phyloP scores from a whole-genome alignment of 306 rosid species.

The Malus asiatica region DNA sequence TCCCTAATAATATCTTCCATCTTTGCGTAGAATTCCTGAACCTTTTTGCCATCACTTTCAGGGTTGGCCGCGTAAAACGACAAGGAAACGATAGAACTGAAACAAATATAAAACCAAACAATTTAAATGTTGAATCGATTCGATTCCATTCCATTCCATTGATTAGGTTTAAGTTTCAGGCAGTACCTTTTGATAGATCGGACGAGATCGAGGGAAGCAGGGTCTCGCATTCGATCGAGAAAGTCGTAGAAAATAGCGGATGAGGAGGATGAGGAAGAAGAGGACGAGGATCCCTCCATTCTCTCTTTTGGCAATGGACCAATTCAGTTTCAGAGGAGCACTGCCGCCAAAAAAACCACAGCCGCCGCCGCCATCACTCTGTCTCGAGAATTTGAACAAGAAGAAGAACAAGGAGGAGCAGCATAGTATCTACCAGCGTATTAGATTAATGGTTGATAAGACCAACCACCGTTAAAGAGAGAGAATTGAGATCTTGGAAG shows the following conservation, averaged over 20 bases:
- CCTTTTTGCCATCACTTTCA: slow-evolving; percentile 34
- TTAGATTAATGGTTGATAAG: background rate
- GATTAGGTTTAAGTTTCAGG: background rate
- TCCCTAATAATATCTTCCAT: slow-evolving; percentile 40
- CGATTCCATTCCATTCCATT: background rate
- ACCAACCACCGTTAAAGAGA: background rate
- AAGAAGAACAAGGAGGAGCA: background rate
- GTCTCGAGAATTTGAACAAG: background rate
- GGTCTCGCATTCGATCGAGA: slow-evolving; percentile 77
- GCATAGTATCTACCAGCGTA: background rate
- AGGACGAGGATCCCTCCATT: slow-evolving; percentile 35
- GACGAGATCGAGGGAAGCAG: slow-evolving; percentile 60
- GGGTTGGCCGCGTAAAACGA: slow-evolving; percentile 34
- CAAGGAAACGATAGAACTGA: slow-evolving; percentile 46
- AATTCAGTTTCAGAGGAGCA: background rate
- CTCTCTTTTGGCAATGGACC: background rate
- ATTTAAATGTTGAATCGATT: background rate
- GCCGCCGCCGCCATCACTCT: background rate
- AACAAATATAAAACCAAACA: background rate
- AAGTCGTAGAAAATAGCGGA: slow-evolving; percentile 49
- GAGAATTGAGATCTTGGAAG: background rate
- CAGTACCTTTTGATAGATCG: slow-evolving; percentile 59
- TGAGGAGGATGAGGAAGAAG: slow-evolving; percentile 19
- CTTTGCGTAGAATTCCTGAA: slow-evolving; percentile 36
- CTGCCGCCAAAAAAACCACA: background rate